Base-by-base conservation (phyloP, 805 yeast species). In the Suhomyces kilbournensis region DNA sequence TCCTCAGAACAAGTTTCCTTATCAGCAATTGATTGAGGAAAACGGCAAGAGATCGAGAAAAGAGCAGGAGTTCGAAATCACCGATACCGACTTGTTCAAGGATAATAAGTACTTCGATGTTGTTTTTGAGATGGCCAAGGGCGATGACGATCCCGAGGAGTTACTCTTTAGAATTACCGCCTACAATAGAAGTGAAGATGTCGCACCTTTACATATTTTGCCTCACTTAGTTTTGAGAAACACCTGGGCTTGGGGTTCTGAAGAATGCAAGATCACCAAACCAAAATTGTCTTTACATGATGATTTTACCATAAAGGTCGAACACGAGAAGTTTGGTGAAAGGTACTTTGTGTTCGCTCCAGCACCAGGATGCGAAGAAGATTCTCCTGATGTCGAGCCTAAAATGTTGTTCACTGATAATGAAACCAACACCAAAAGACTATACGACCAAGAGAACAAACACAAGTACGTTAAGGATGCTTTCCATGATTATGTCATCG, bases 241-340 rank as follows among this genome's bases (percentile, higher is more conserved):
- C 71, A 88, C 94, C 14, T 91, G 97, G 97, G 74, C 86, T n/a
- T 91, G 97, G 97, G 90, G 92, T 45, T 72, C 77, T 10, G 76
- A 78, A 54, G 83, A 80, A 52, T 70, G 70, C 40, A 64, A 70
- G 44, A 62, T 64, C 42, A 68, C 65, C 51, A 83, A 81, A 56
- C 90, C 91, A 10, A 61, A 66, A 14, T 65, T 83, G 56, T 69
- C 66, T 40, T 67, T 72, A 46, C 74, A 72, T 30, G 65, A 74
- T 38, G 72, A 71, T 30, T 73, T 75, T 53, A 72, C 84, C 38
- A 75, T 90, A 48, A 77, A 80, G 61, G 73, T 90, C 43, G 76
- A 81, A 48, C 94, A 87, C 65, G 79, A 77, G 64, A 85, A 84
- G 65, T 81, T 86, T 55, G 96, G 97, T 48, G 74, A 70, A 45